Evolutionary conservation across 805 yeast species (phyloP).

Genomic region (Starmerella bacillaris): DNA sequence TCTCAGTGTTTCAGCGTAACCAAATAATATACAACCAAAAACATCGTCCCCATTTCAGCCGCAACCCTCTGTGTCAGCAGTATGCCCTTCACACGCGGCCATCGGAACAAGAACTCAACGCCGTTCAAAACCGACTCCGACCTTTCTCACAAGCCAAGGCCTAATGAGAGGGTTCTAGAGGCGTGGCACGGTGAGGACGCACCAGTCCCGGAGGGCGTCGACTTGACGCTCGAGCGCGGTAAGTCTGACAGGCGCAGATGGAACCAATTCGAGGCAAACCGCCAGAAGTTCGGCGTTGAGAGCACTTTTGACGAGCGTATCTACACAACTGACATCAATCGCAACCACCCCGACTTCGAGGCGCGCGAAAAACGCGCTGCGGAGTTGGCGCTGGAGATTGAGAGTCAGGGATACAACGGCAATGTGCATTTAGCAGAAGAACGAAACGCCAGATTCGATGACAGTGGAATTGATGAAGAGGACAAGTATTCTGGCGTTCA

Average conservation of each 20-base stretch:
- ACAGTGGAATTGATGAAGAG: slow-evolving; percentile 82
- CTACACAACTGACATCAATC: slow-evolving; percentile 66
- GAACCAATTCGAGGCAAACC: slow-evolving; percentile 94
- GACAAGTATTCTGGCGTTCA: slow-evolving; percentile 69
- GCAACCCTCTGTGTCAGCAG: not conserved
- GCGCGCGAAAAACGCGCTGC: slow-evolving; percentile 55
- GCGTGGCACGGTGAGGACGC: slow-evolving; percentile 64
- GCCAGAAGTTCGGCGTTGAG: slow-evolving; percentile 70
- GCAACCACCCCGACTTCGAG: slow-evolving; percentile 52
- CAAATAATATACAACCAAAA: too few relatives aligned
- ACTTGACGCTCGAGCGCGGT: slow-evolving; percentile 7
- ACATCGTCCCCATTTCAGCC: too few relatives aligned
- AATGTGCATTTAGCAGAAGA: slow-evolving; percentile 82
- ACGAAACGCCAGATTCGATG: slow-evolving; percentile 60
- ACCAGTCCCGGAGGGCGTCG: slow-evolving; percentile 9
- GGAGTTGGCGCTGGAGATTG: slow-evolving; percentile 67
- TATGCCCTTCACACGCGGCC: not conserved
- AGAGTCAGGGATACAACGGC: slow-evolving; percentile 40
- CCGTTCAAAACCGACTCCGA: slow-evolving; percentile 70
- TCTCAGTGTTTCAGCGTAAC: too few relatives aligned
- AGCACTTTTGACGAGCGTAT: slow-evolving; percentile 70
- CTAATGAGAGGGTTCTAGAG: slow-evolving; percentile 52
- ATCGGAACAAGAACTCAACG: not conserved
- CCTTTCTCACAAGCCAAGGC: slow-evolving; percentile 35
- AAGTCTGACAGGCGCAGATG: slow-evolving; percentile 26